These are phyloP conservation scores for Linnemannia exigua DNA, from an alignment of 192 early-diverging fungal species.

Conservation along the genomic window DNA sequence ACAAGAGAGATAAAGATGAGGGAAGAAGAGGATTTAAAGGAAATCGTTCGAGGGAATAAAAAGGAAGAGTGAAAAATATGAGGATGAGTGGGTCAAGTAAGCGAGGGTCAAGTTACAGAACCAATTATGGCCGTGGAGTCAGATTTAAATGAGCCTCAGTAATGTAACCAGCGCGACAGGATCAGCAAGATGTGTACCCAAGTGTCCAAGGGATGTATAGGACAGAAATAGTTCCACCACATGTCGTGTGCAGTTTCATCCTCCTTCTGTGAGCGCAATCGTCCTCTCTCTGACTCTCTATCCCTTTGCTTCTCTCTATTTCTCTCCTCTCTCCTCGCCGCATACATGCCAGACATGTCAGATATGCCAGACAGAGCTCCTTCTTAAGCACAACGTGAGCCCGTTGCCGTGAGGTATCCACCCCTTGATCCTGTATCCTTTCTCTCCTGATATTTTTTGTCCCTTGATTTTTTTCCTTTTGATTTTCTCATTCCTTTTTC, in stretches of 20 bases:
- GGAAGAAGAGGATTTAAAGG: background rate
- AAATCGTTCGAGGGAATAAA: background rate
- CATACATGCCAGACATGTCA: no score
- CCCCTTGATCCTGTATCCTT: no score
- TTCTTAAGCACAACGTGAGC: no score
- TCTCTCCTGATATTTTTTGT: background rate
- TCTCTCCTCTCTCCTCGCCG: no score
- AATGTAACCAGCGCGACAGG: background rate
- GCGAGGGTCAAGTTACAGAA: background rate
- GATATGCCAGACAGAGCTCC: no score
- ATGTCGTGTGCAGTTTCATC: background rate
- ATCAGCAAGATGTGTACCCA: background rate
- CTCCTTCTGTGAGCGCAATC: background rate
- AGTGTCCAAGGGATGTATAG: background rate
- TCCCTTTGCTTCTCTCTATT: no score
- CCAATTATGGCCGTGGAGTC: background rate
- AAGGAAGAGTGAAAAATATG: background rate
- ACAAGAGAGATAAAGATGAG: background rate
- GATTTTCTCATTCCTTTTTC: no score
- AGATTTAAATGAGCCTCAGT: background rate
- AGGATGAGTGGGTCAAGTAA: background rate
- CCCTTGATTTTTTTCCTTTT: no score
- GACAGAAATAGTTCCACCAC: conserved; percentile 5
- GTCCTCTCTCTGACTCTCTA: background rate
- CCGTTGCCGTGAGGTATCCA: no score